Percentiles rank a stretch among this genome's conserved stretches.
Evolutionary conservation across 129 eudicot species (phyloP).

Genomic region (Helianthus annuus): DNA sequence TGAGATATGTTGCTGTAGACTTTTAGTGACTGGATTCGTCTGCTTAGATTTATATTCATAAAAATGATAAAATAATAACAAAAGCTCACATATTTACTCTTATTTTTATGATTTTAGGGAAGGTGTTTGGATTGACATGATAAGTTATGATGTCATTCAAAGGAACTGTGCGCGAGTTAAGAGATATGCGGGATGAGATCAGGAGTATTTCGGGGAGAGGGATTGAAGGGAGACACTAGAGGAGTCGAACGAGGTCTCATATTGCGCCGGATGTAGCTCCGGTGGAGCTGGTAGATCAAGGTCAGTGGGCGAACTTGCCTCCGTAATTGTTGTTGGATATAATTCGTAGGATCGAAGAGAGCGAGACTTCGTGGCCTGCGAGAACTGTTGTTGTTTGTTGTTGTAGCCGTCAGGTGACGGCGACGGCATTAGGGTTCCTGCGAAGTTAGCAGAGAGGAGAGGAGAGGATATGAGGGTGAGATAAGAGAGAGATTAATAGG

Average conservation of each 20-base stretch:
- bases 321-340: constrained; percentile 91
- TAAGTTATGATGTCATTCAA: constrained; percentile 69
- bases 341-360: constrained; percentile 81
- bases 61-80: background rate
- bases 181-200: constrained; percentile 74
- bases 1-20: constrained; percentile 5
- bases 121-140: background rate
- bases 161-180: constrained; percentile 74
- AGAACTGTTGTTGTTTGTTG: constrained; percentile 74
- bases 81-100: background rate
- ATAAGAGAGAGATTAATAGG: no score
- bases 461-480: no score
- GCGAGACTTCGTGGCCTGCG: constrained; percentile 88
- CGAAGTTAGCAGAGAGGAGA: no score
- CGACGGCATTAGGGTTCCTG: no score
- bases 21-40: constrained; percentile 18
- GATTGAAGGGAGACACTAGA: constrained; percentile 75
- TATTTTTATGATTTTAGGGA: no score
- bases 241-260: constrained; percentile 64
- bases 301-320: constrained; percentile 91
- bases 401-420: no score
- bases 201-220: constrained; percentile 69
- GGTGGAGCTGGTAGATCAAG: constrained; percentile 50
- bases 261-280: constrained; percentile 80
- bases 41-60: constrained; percentile 18